phyloP scores from a whole-genome alignment of 192 early-diverging fungal genomes.

The Rhizoclosmatium globosum region DNA sequence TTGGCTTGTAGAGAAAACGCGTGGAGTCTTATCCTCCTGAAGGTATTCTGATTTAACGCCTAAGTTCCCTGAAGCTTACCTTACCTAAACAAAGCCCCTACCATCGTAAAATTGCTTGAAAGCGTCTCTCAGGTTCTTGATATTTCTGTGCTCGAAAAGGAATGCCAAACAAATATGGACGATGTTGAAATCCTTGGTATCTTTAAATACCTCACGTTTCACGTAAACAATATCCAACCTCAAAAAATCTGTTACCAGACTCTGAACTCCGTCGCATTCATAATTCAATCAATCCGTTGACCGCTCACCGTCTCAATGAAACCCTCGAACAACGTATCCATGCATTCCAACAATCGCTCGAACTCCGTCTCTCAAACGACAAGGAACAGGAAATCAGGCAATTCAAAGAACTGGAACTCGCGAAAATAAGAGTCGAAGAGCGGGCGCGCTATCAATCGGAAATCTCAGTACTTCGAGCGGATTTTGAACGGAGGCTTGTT shows the following conservation, averaged over 20 bases:
- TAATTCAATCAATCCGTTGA: not conserved
- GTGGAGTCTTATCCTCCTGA: not conserved
- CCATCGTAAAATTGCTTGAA: conserved; percentile 42
- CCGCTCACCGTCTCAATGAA: conserved; percentile 1
- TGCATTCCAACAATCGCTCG: conserved; percentile 53
- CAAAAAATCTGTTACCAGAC: not conserved
- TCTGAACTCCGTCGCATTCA: conserved; percentile 22
- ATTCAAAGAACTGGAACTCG: conserved; percentile 60
- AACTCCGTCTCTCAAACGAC: conserved; percentile 36
- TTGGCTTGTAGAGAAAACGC: not conserved
- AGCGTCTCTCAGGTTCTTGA: conserved; percentile 44
- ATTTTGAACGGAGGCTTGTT: conserved; percentile 38
- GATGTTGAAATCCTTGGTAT: conserved; percentile 50
- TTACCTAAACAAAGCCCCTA: too few species aligned
- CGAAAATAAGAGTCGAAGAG: conserved; percentile 56
- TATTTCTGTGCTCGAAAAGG: conserved; percentile 37
- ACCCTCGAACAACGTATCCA: conserved; percentile 51
- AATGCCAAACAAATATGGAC: conserved; percentile 52
- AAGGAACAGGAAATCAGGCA: conserved; percentile 43
- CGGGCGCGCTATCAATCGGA: conserved; percentile 39
- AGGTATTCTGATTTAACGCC: too few species aligned
- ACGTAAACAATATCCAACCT: too few species aligned
- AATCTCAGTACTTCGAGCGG: conserved; percentile 23
- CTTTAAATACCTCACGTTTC: too few species aligned
- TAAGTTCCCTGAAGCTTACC: too few species aligned